Conservation (phyloP, 495 filamentous ascomycete species). For the Annulohypoxylon bovei region DNA sequence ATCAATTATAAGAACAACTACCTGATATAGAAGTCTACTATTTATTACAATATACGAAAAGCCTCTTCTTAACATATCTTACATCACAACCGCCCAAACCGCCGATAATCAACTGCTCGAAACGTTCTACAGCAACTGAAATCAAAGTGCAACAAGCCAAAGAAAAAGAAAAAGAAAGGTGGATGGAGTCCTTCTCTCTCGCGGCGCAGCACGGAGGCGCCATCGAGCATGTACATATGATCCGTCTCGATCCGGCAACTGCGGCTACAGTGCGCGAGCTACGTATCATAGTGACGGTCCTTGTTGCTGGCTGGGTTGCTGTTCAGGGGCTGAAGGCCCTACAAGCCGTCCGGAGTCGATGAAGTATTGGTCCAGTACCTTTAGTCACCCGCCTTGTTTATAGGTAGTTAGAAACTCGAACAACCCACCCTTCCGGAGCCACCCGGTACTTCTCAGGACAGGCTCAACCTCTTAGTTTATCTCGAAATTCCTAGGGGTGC, state of each 20-base stretch:
- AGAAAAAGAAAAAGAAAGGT: background rate
- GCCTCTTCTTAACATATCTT: background rate
- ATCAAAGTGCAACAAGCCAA: background rate
- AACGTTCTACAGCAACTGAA: background rate
- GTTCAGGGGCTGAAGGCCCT: conserved; percentile 32
- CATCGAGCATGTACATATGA: conserved; percentile 44
- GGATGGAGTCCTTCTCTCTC: conserved; percentile 47
- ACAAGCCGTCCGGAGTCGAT: conserved; percentile 14
- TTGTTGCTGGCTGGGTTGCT: conserved; percentile 74
- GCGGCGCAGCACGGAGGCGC: conserved; percentile 44
- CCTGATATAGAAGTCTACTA: background rate
- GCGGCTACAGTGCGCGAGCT: conserved; percentile 68
- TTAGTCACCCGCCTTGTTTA: no score
- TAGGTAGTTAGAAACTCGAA: background rate
- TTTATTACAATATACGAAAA: background rate
- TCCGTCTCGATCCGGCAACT: conserved; percentile 40
- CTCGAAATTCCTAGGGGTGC: no score
- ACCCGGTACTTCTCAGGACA: no score
- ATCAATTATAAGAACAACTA: background rate
- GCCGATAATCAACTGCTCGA: background rate
- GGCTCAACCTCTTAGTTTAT: no score
- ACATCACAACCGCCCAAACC: background rate
- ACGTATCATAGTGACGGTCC: conserved; percentile 74
- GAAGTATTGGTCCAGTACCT: no score
- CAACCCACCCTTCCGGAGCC: background rate